Evolutionary conservation across 2,329 filamentous ascomycete genomes (phyloP).

Genomic region (Neopestalotiopsis sp.): DNA sequence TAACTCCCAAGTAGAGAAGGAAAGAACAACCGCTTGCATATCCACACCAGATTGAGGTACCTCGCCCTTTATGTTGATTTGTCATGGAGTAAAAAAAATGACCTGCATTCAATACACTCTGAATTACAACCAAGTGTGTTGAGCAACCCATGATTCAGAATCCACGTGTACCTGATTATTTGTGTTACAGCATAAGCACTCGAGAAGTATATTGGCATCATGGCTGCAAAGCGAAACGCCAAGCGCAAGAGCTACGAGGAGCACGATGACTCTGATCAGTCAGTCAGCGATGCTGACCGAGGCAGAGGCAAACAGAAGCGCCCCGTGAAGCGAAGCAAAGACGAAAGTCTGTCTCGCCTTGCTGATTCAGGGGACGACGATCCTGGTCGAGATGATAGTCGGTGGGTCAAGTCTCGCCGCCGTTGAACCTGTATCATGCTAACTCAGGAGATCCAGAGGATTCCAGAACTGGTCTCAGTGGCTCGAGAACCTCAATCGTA

Average conservation of each 20-base stretch:
- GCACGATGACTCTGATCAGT: slow-evolving; percentile 25
- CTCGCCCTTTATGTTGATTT: not conserved
- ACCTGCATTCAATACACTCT: no score
- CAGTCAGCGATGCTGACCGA: slow-evolving; percentile 21
- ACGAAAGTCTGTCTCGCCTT: slow-evolving; percentile 28
- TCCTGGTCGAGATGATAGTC: slow-evolving; percentile 30
- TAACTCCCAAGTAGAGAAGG: not conserved
- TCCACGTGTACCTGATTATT: not conserved
- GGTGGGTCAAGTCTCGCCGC: slow-evolving; percentile 21
- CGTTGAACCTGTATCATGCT: not conserved
- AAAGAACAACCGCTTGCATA: not conserved
- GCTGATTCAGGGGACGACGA: slow-evolving; percentile 35
- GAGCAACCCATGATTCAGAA: not conserved
- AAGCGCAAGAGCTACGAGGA: slow-evolving; percentile 28
- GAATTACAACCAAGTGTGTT: no score
- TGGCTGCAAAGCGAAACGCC: slow-evolving; percentile 24
- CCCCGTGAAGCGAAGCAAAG: not conserved
- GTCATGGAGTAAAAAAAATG: not conserved
- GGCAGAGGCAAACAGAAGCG: slow-evolving; percentile 20
- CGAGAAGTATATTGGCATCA: slow-evolving; percentile 1
- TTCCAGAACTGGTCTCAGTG: slow-evolving; percentile 33
- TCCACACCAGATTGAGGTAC: not conserved
- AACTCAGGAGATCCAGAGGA: slow-evolving; percentile 22
- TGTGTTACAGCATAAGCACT: not conserved
- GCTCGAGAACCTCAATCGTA: slow-evolving; percentile 35